Evolutionary conservation across 176 grass and related monocot species (phyloP), one percentile per base, ranked within the genome.

Genomic region (Metroxylon sagu): DNA sequence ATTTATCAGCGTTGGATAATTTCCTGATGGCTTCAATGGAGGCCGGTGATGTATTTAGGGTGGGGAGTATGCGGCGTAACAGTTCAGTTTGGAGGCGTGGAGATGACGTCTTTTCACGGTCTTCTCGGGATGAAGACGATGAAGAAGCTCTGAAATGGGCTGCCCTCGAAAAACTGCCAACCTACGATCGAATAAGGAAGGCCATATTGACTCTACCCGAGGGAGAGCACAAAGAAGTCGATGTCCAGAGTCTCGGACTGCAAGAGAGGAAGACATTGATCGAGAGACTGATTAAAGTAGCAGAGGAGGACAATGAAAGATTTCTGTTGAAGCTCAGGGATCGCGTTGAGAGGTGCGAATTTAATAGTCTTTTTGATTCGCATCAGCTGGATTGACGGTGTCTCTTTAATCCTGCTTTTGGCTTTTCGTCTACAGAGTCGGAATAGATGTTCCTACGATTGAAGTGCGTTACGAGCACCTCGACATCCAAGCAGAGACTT

Each of bases 141-240:
- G 93, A 98, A 74, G 87, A 92, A 79, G 87, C 87, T 19, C 76
- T 98, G 43, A 62, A 65, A 55, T 98, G 93, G 93, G 93, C 93
- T 15, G 93, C 93, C 52, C 75, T 98, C n/a, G 93, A 98, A 87
- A 83, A 72, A 56, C 81, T 98, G 25, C 93, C 93, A 1, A 98
- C 93, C 5, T 82, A 53, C 48, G 81, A 85, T 62, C 75, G 93
- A 5, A 54, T 91, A 49, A 80, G 79, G 27, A 72, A 59, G 6
- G 87, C 78, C 16, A 88, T 97, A 4, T 58, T 97, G 18, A 16
- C 29, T 5, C 49, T 66, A 7, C 65, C 74, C 16, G 77, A 74
- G 5, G 77, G 50, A 1, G 61, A 48, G 68, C 64, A 65, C 54
- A 68, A 59, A 55, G 85, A 82, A 64, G 76, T 95, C 54, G 78